Percentiles rank a stretch among this genome's conserved stretches.
Conservation (phyloP, 257 asterid genomes). For the Solanum chmielewskii region DNA sequence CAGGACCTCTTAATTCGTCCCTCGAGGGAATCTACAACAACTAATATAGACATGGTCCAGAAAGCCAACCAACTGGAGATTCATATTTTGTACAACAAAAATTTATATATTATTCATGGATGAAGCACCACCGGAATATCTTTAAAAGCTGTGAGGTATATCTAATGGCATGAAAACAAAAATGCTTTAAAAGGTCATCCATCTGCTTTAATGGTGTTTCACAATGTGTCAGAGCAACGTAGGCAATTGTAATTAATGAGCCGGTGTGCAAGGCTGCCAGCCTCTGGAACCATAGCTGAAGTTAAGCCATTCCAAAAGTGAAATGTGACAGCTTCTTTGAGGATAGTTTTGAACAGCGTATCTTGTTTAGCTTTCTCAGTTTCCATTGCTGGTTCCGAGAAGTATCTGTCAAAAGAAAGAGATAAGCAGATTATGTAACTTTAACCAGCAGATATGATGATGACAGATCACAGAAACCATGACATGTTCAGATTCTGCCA, state of each 20-base stretch:
- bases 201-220: not conserved
- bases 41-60: not conserved
- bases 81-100: not conserved
- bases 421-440: not conserved
- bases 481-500: not conserved
- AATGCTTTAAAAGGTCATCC: not conserved
- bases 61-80: not conserved
- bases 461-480: not conserved
- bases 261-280: slow-evolving; percentile 53
- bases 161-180: not conserved
- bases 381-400: too few species aligned
- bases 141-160: not conserved
- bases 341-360: too few species aligned
- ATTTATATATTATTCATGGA: not conserved
- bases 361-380: too few species aligned
- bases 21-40: not conserved
- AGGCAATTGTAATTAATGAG: slow-evolving; percentile 57
- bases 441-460: not conserved
- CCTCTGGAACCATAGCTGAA: not conserved
- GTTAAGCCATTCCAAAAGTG: too few species aligned
- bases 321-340: too few species aligned
- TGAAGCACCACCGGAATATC: not conserved
- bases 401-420: not conserved
- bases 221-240: slow-evolving; percentile 58
- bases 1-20: not conserved